Evolutionary conservation across 371 early-diverging fungal genomes (phyloP).

Genomic region (Circinella minor): DNA sequence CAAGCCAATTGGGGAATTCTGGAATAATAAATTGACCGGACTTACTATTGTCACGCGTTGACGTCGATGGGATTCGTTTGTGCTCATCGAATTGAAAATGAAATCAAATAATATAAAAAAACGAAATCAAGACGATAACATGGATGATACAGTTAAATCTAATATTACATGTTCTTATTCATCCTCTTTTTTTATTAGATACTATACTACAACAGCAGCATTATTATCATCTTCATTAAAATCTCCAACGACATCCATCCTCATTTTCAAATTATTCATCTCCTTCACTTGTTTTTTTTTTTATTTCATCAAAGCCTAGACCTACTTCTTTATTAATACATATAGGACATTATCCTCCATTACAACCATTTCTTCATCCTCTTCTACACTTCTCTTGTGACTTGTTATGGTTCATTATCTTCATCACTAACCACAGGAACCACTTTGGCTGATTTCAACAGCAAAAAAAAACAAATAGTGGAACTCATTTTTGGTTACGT

Average conservation of each 20-base stretch:
- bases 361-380: constrained; percentile 9
- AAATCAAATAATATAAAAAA: not conserved
- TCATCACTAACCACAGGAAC: not conserved
- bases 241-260: no score
- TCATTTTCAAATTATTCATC: not conserved
- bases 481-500: constrained; percentile 9
- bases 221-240: constrained; percentile 7
- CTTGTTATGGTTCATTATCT: not conserved
- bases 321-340: constrained; percentile 13
- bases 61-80: constrained; percentile 20
- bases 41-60: constrained; percentile 20
- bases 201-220: not conserved
- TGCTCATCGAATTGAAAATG: constrained; percentile 16
- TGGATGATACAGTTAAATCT: constrained; percentile 1
- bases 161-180: not conserved
- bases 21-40: constrained; percentile 10
- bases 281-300: constrained; percentile 4
- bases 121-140: no score
- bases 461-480: constrained; percentile 1
- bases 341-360: constrained; percentile 17
- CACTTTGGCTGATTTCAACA: no score
- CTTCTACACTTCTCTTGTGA: not conserved
- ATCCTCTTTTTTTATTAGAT: not conserved
- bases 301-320: constrained; percentile 14
- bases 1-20: constrained; percentile 18